Percentiles rank a stretch among this genome's conserved stretches.
These are phyloP conservation scores for Conticribra guillardii DNA, from an alignment of 108 stramenopile genomes.

Conservation along the genomic window DNA sequence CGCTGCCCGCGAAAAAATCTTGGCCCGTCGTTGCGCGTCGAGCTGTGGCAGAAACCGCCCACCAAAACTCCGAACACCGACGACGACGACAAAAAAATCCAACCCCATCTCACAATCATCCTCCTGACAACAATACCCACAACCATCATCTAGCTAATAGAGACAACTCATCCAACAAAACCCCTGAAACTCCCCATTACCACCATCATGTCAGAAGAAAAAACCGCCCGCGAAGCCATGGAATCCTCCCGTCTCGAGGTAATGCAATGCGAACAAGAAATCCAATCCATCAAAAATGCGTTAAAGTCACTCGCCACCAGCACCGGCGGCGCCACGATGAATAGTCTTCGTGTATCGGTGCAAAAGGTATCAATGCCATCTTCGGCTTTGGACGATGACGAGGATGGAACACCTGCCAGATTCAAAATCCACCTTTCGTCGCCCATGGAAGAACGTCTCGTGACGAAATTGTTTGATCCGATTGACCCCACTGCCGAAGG, in stretches of 20 bases:
- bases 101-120: too few species aligned
- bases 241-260: constrained; percentile 57
- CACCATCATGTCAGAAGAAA: constrained; percentile 15
- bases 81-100: too few species aligned
- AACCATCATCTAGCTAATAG: background rate
- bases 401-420: background rate
- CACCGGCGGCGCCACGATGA: constrained; percentile 11
- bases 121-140: background rate
- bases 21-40: too few species aligned
- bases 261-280: constrained; percentile 79
- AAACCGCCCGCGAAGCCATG: constrained; percentile 33
- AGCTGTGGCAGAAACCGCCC: too few species aligned
- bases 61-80: too few species aligned
- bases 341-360: constrained; percentile 56
- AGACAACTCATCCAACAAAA: too few species aligned
- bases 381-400: background rate
- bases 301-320: constrained; percentile 50
- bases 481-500: constrained; percentile 42
- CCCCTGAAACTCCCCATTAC: background rate
- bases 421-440: constrained; percentile 76
- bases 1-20: too few species aligned
- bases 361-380: constrained; percentile 47
- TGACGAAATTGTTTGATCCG: constrained; percentile 59
- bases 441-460: constrained; percentile 67
- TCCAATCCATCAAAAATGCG: constrained; percentile 65